Conservation (phyloP, 345 rosid species). For the Arabidopsis thaliana region TAIR10.1 NC_003076.8:8188501-8189000, state of each 20-base stretch:
- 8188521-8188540: constrained; percentile 42
- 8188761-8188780: background rate
- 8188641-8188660: constrained; percentile 73
- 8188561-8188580: background rate
- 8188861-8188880: constrained; percentile 65
- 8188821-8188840: constrained; percentile 28
- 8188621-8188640: constrained; percentile 74
- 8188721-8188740: background rate
- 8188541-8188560: constrained; percentile 18
- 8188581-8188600: background rate
- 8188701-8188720: background rate
- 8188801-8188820: constrained; percentile 41
- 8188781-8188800: constrained; percentile 3
- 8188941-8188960: constrained; percentile 73
- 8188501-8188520: constrained; percentile 30
- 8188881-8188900: constrained; percentile 70
- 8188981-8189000: too few species aligned
- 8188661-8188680: constrained; percentile 41
- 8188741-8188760: constrained; percentile 12
- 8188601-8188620: constrained; percentile 29
- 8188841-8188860: constrained; percentile 55
- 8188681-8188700: background rate
- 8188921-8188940: constrained; percentile 74
- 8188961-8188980: constrained; percentile 5
- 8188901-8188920: constrained; percentile 85